Percentiles rank a stretch among this genome's conserved stretches.
Evolutionary conservation across 2,329 filamentous ascomycete genomes (phyloP).

Genomic region (Hirsutella rhossiliensis): DNA sequence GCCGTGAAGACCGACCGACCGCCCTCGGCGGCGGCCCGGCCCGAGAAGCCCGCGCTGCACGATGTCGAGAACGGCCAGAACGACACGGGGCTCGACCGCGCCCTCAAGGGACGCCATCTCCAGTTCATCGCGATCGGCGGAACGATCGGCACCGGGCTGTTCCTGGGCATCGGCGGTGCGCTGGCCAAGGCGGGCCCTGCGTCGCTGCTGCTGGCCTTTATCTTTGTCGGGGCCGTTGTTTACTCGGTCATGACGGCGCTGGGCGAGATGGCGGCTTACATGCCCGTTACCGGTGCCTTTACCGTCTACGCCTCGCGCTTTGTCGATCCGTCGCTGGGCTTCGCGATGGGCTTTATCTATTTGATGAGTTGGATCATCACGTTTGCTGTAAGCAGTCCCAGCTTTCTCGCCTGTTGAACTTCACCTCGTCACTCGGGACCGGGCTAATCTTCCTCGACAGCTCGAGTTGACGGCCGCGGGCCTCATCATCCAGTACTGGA

Average conservation of each 20-base stretch:
- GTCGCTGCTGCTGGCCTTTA: constrained; percentile 54
- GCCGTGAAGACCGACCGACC: no score
- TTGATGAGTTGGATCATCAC: no score
- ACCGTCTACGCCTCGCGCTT: constrained; percentile 67
- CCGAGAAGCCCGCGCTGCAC: neutral
- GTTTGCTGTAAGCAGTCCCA: no score
- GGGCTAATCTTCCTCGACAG: constrained; percentile 79
- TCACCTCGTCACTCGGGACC: no score
- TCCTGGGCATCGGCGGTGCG: constrained; percentile 54
- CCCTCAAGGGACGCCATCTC: constrained; percentile 27
- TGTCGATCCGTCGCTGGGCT: constrained; percentile 59
- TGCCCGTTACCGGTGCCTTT: constrained; percentile 67
- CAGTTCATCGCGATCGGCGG: constrained; percentile 42
- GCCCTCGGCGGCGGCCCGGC: no score
- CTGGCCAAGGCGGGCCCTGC: constrained; percentile 53
- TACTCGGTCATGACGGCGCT: constrained; percentile 63
- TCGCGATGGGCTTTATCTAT: constrained; percentile 27
- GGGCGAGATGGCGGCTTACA: constrained; percentile 65
- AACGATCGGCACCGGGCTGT: constrained; percentile 62
- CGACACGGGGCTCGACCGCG: constrained; percentile 20
- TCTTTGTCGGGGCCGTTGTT: constrained; percentile 59
- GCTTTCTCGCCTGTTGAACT: no score
- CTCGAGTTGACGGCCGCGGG: constrained; percentile 63
- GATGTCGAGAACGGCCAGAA: constrained; percentile 24
- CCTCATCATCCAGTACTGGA: constrained; percentile 68